These are phyloP conservation scores for Jamesozyma lodderae DNA, from an alignment of 805 yeast genomes.

Conservation along the genomic window DNA sequence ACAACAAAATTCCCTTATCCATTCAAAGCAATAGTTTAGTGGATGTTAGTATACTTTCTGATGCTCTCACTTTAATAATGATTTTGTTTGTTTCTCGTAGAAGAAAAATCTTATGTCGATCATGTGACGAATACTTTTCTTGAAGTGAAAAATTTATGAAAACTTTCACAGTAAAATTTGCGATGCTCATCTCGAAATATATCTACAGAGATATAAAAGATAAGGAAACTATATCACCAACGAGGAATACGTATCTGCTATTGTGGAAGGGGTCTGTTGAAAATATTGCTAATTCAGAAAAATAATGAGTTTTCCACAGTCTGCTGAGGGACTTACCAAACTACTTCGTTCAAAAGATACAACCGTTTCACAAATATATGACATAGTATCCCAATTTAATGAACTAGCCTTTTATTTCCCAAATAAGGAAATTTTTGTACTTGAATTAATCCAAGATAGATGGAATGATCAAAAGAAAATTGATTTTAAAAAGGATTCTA, in stretches of 20 bases:
- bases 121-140: too few relatives aligned
- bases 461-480: slow-evolving; percentile 40
- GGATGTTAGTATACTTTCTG: too few relatives aligned
- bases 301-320: slow-evolving; percentile 11
- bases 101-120: too few relatives aligned
- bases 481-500: slow-evolving; percentile 35
- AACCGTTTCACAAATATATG: slow-evolving; percentile 35
- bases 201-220: too few relatives aligned
- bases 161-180: slow-evolving; percentile 1
- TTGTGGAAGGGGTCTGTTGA: too few relatives aligned
- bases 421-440: slow-evolving; percentile 42
- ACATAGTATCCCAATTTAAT: slow-evolving; percentile 29
- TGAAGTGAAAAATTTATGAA: background rate
- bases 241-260: too few relatives aligned
- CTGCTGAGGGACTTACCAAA: slow-evolving; percentile 48
- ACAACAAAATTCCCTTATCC: too few relatives aligned
- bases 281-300: too few relatives aligned
- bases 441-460: slow-evolving; percentile 54
- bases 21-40: too few relatives aligned
- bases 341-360: slow-evolving; percentile 47
- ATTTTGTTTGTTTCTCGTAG: too few relatives aligned
- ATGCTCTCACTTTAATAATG: too few relatives aligned
- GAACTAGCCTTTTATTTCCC: slow-evolving; percentile 42
- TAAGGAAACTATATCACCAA: too few relatives aligned
- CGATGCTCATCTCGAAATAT: slow-evolving; percentile 3